Evolutionary conservation across 768 basidiomycete species (phyloP), one percentile per base, ranked within the genome.

Genomic region (Hygrocybe coccinea): DNA sequence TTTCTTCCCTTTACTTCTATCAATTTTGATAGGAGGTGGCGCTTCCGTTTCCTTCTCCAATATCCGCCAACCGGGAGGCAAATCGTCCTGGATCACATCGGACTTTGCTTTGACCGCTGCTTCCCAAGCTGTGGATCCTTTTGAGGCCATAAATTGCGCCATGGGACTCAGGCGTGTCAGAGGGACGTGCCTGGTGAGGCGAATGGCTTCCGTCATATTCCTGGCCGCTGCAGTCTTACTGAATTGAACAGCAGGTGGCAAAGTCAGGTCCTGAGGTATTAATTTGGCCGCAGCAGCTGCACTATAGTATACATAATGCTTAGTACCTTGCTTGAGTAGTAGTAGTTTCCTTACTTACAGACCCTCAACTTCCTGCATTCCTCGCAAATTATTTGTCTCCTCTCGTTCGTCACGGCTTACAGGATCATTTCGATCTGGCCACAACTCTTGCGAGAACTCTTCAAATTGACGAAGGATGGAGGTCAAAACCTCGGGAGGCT

Each of bases 61-160:
- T 33, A 88, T 79, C 57, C 84, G 76, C 89, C 89, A 89, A 4
- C 88, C 89, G 14, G 76, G 68, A n/a, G 84, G 87, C 6, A 76
- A 67, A 60, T 86, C 85, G 19, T 88, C 85, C 22, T 73, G 71
- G 24, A 71, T 59, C 35, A 73, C 56, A 10, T 80, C 80, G 29
- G 78, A 75, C 46, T 72, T 73, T 2, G 79, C 71, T 66, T 82
- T 87, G 0, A 89, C 71, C 15, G 84, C 78, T 5, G 76, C 76
- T 65, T 90, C 86, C 90, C 90, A 91, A 19, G 87, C 82, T 17
- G 80, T 79, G 4, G 86, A 85, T 1, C 88, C 88, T 67, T 86
- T 89, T 0, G 85, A 82, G 5, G 82, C 75, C 39, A 88, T 64
- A 59, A 87, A 84, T 55, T 82, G 74, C n/a, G 85, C 76, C 65